Base-by-base conservation (phyloP, 345 rosid species). In the Gossypium stocksii region DNA sequence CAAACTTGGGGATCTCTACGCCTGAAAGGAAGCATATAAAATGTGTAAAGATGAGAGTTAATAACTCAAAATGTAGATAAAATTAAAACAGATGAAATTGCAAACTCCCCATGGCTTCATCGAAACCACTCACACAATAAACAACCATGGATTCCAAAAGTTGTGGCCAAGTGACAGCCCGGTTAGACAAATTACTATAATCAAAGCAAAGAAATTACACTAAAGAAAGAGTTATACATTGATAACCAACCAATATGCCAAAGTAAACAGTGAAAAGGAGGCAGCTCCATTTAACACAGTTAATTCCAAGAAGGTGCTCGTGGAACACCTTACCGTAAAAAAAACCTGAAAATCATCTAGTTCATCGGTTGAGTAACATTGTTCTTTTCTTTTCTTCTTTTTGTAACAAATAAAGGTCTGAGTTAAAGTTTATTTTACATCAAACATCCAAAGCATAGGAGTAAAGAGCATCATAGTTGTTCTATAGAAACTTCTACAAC, bases 1-100 rank as follows among this genome's bases (percentile, higher is more conserved):
- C 95, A 66, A 19, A 93, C 88, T 91, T 96, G 44, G 99, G 98
- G 66, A 96, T 80, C 83, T 93, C 89, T 63, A 93, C 38, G 51
- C 90, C 99, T 96, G 90, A 84, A 22, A 53, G 56, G 52, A 80
- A 56, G n/a, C 44, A 43, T n/a, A 53, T n/a, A 20, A 27, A 66
- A 48, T n/a, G 25, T 14, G 15, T 25, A 27, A 49, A 29, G 14
- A 70, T 43, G 46, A 20, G 27, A 4, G 8, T 12, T 51, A 0
- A 43, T 15, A 53, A 53, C 41, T 52, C 25, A 61, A 45, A 27
- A n/a, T 1, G 11, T 7, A 13, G 27, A 23, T n/a, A 12, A 12
- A 9, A 45, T 9, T 5, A 63, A 22, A 22, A 52, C 1, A 25
- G 74, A 17, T 12, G 27, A 49, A 46, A 48, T 23, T 9, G 14